These are phyloP conservation scores for Scedosporium apiospermum DNA, from an alignment of 2,329 filamentous ascomycete species.

Conservation along the genomic window DNA sequence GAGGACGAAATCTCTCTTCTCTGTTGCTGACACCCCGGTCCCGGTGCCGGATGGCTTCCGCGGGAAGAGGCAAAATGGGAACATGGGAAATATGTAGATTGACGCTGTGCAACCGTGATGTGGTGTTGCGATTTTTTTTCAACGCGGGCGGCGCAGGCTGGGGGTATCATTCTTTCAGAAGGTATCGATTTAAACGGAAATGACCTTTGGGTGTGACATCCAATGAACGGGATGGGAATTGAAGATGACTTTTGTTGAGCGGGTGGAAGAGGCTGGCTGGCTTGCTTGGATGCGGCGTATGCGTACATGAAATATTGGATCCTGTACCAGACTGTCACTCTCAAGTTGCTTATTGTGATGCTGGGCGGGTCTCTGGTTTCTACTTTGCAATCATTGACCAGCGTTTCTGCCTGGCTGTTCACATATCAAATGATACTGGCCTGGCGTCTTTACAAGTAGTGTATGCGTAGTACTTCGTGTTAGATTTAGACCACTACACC, in stretches of 20 bases:
- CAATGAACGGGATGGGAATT: background rate
- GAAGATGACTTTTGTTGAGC: background rate
- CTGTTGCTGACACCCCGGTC: background rate
- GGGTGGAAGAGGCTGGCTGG: background rate
- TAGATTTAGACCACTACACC: too few species aligned
- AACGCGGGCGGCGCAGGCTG: too few species aligned
- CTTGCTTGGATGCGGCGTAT: background rate
- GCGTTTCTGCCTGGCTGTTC: too few species aligned
- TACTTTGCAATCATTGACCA: too few species aligned
- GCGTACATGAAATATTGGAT: background rate
- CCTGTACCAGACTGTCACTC: background rate
- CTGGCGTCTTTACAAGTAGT: too few species aligned
- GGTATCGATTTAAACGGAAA: background rate
- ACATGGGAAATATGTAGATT: background rate
- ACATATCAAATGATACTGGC: too few species aligned
- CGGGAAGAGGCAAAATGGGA: background rate
- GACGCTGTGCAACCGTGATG: background rate
- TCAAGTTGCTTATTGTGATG: too few species aligned
- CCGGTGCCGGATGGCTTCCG: background rate
- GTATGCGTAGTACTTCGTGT: too few species aligned
- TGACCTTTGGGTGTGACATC: background rate
- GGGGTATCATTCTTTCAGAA: too few species aligned
- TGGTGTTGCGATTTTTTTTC: background rate
- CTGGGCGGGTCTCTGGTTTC: too few species aligned
- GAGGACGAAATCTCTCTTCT: background rate